A percentile compares a stretch with the other conserved stretches of the same genome.
Evolutionary conservation across 805 yeast genomes (phyloP).

Genomic region (Candida krabiensis): DNA sequence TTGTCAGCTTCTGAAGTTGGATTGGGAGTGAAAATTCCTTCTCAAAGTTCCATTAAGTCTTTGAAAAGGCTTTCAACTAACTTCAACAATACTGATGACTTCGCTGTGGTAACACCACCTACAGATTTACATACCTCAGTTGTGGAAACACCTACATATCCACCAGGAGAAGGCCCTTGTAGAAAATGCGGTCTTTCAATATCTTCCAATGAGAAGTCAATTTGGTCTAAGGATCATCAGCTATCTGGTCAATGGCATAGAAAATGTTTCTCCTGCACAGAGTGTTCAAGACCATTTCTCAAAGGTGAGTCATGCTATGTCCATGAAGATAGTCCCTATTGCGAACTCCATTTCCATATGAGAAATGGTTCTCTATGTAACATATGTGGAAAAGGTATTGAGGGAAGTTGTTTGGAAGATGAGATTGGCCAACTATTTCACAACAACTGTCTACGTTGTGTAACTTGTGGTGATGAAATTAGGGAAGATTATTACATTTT

Average conservation of each 20-base stretch:
- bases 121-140: not conserved
- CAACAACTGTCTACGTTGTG: slow-evolving; percentile 67
- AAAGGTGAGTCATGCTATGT: slow-evolving; percentile 74
- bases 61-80: not conserved
- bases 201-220: slow-evolving; percentile 51
- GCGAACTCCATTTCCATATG: slow-evolving; percentile 74
- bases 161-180: slow-evolving; percentile 80
- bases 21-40: not conserved
- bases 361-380: slow-evolving; percentile 75
- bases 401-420: slow-evolving; percentile 86
- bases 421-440: slow-evolving; percentile 75
- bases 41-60: not conserved
- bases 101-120: not conserved
- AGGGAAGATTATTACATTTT: slow-evolving; percentile 55
- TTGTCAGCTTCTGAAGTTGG: not conserved
- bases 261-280: slow-evolving; percentile 72
- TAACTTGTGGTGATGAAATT: slow-evolving; percentile 53
- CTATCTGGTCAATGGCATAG: slow-evolving; percentile 94
- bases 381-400: slow-evolving; percentile 73
- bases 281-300: slow-evolving; percentile 58
- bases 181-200: slow-evolving; percentile 66
- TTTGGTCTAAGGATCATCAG: slow-evolving; percentile 83
- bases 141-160: slow-evolving; percentile 22
- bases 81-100: not conserved
- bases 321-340: slow-evolving; percentile 75